Base-by-base conservation (phyloP, 768 basidiomycete genomes). In the Guyanaporus albipodus region DNA sequence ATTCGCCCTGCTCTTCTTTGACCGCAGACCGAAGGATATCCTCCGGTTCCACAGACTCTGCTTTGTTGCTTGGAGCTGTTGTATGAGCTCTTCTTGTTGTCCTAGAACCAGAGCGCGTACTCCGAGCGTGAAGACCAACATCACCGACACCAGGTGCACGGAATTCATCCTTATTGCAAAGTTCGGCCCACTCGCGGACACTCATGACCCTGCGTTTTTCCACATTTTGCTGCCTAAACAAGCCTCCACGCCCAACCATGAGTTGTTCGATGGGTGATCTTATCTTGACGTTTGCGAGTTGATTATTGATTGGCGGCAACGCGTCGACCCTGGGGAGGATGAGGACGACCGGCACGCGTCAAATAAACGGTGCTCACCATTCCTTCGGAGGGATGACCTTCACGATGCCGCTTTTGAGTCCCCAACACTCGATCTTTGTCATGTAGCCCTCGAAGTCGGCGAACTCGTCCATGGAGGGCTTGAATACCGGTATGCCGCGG, bases 401-500 rank as follows among this genome's bases (percentile, higher is more conserved):
- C 50, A 94, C 86, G 53, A 98, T 95, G 19, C 96, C 96, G 54
- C 91, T 92, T 47, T 75, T 75, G 62, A 75, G 78, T 1, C 96
- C 96, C 91, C 96, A 99, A 50, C 81, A 78, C 63, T 94, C 91
- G 36, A 98, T 77, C 50, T 70, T 80, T 53, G 79, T 83, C 78
- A 96, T 85, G 64, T 91, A 98, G 10, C 62, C 83, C 60, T 99
- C 95, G 66, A 97, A 98, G 67, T 93, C 89, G 51, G 73, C 64
- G 57, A 96, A 96, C 58, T 98, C 91, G 41, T 85, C 84, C 81
- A 94, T 86, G 2, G 87, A 82, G 8, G 96, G 96, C 62, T 82
- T 87, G 77, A 99, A 99, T 10, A 99, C 92, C 6, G 95, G 96
- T 37, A 98, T 95, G 29, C 95, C 96, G 39, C 88, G 85, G 57